Evolutionary conservation across 2,329 filamentous ascomycete genomes (phyloP), one percentile per base, ranked within the genome.

Genomic region (Aspergillus nomiae): DNA sequence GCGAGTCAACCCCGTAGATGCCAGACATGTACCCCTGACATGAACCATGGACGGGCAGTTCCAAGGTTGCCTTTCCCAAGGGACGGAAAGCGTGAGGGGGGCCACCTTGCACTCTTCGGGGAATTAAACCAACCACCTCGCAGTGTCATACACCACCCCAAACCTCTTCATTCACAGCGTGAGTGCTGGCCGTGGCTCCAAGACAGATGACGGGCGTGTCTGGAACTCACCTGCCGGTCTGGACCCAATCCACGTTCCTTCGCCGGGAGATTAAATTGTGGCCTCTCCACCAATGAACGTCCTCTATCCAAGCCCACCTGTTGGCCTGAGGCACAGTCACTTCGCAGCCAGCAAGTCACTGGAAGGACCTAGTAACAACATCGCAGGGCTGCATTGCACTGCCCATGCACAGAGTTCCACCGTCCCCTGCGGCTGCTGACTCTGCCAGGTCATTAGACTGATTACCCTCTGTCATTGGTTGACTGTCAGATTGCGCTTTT

Each of bases 171-270:
- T 21, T 24, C 9, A 19, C 8, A 30, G 9, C 46, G 24, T 28
- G 16, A 28, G 26, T 30, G 9, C 9, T 55, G 57, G 28, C 19
- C 28, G n/a, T 58, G 48, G 48, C n/a, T 16, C 8, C 24, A 30
- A 30, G 48, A 56, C 12, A 34, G n/a, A 24, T n/a, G n/a, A 34
- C 28, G 32, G 28, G 41, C 56, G 56, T 58, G 56, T 51, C 48
- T 51, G 43, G 56, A 48, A 36, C 28, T n/a, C 60, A 32, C 45
- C 54, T 61, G 14, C 28, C 19, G 60, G 60, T 67, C 66, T 65
- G 63, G 66, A 61, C 48, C 64, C 64, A 60, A 58, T 58, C 61
- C 64, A 68, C 61, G 63, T 67, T 67, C 64, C 58, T 21, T 56
- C 48, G 48, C 55, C 63, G 65, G 66, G 62, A 68, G 65, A 66